These are phyloP conservation scores for Dissophora ornata DNA, from an alignment of 192 early-diverging fungal species.

Conservation along the genomic window DNA sequence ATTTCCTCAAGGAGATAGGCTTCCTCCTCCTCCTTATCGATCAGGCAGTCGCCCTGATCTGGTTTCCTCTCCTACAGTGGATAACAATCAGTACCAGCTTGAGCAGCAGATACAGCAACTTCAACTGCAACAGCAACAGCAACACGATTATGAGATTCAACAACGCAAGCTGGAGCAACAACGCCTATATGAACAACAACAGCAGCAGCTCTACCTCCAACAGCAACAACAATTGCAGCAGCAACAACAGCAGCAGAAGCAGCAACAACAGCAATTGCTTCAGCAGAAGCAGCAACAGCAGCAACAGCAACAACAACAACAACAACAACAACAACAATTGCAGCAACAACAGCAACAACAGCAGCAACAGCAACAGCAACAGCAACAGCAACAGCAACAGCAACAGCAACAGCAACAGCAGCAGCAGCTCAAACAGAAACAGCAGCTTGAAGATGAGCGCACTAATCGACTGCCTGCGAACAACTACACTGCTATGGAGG, in stretches of 20 bases:
- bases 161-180: slow-evolving; percentile 40
- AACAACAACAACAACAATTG: slow-evolving; percentile 8
- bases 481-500: slow-evolving; percentile 7
- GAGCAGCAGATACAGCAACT: slow-evolving; percentile 41
- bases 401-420: slow-evolving; percentile 33
- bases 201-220: slow-evolving; percentile 17
- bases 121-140: slow-evolving; percentile 54
- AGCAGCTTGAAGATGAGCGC: slow-evolving; percentile 26
- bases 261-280: slow-evolving; percentile 38
- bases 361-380: slow-evolving; percentile 29
- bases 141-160: slow-evolving; percentile 49
- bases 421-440: slow-evolving; percentile 17
- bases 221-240: slow-evolving; percentile 25
- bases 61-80: neutral
- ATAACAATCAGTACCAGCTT: slow-evolving; percentile 35
- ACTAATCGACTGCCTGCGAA: slow-evolving; percentile 13
- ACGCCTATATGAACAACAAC: slow-evolving; percentile 36
- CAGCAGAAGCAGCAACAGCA: slow-evolving; percentile 12
- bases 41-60: slow-evolving; percentile 14
- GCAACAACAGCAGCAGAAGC: slow-evolving; percentile 48
- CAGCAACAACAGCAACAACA: slow-evolving; percentile 26
- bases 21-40: slow-evolving; percentile 9
- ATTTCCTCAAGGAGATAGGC: slow-evolving; percentile 6
- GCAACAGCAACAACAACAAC: slow-evolving; percentile 32
- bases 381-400: slow-evolving; percentile 16